Base-by-base conservation (phyloP, 2,329 filamentous ascomycete species). In the Hypoxylon sp. region DNA sequence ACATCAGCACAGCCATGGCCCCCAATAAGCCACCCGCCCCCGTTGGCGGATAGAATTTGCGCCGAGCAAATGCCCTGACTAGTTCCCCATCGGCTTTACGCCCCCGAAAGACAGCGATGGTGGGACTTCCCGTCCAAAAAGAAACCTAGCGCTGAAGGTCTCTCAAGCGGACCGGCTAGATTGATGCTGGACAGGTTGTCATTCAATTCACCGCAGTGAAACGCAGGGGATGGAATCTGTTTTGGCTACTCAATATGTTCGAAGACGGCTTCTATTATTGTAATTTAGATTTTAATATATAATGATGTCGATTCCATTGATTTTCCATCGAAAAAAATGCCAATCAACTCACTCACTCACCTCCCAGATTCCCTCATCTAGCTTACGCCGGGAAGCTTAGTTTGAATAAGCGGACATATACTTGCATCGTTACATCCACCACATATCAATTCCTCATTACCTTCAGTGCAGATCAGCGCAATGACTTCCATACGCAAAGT, bases 401-500 rank as follows among this genome's bases (percentile, higher is more conserved):
- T 14, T 41, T 17, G 13, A 41, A 17, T 41, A 17, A 17, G 38
- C 38, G 38, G 19, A 4, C 2, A 28, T n/a, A 53, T 34, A 23
- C 23, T 14, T 19, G 3, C n/a, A 23, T 21, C n/a, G 23, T 11
- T 30, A 5, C 6, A 9, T 6, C 28, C 28, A 30, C 3, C 3
- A 6, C 34, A 14, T 34, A 5, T 25, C 28, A 28, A 34, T 19
- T 21, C n/a, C 51, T n/a, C 32, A 25, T 43, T 7, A 0, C 28
- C 28, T 30, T 30, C 21, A n/a, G 10, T 38, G 19, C 14, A 52
- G 5, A 21, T 14, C 25, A 57, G 25, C 13, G 62, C 28, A 53
- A 70, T 70, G 65, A 62, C 68, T 17, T 14, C 75, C n/a, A 82
- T 82, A 64, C 82, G 83, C 75, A 84, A 84, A 74, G 82, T 79